These are phyloP conservation scores for Kwoniella sp. DNA, from an alignment of 768 basidiomycete species.

Conservation along the genomic window DNA sequence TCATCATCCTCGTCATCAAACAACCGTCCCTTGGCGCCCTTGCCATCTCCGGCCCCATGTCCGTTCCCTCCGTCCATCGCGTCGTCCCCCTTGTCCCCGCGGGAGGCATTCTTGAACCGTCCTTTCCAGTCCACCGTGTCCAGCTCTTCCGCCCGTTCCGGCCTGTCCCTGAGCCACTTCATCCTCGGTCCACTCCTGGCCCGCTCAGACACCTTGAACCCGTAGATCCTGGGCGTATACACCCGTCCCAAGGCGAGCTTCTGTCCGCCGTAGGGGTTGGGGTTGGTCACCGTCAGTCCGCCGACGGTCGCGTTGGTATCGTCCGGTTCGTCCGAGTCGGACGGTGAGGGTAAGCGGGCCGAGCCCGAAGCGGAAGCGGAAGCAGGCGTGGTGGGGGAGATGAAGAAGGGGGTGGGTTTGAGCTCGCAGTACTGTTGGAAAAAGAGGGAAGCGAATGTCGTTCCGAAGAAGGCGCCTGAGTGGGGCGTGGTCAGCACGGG, in stretches of 20 bases:
- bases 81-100: constrained; percentile 11
- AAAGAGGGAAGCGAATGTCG: constrained; percentile 95
- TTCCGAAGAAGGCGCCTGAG: constrained; percentile 95
- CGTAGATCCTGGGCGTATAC: constrained; percentile 89
- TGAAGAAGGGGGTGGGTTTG: constrained; percentile 89
- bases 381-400: constrained; percentile 48
- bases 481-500: not conserved
- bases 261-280: constrained; percentile 66
- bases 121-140: constrained; percentile 88
- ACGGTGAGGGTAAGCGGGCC: constrained; percentile 7
- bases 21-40: constrained; percentile 26
- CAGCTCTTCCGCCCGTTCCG: constrained; percentile 71
- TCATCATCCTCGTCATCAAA: constrained; percentile 53
- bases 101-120: constrained; percentile 59
- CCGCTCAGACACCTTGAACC: constrained; percentile 93
- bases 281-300: constrained; percentile 66
- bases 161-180: constrained; percentile 89
- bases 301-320: constrained; percentile 7
- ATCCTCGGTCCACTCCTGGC: constrained; percentile 93
- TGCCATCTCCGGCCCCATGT: constrained; percentile 8
- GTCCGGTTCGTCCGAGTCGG: not conserved
- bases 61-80: constrained; percentile 5
- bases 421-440: constrained; percentile 96
- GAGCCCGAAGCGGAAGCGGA: constrained; percentile 12
- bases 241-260: constrained; percentile 80